A percentile compares a stretch with the other conserved stretches of the same genome.
Evolutionary conservation across 2,329 filamentous ascomycete species (phyloP).

Genomic region (Cladosporium sphaerospermum): DNA sequence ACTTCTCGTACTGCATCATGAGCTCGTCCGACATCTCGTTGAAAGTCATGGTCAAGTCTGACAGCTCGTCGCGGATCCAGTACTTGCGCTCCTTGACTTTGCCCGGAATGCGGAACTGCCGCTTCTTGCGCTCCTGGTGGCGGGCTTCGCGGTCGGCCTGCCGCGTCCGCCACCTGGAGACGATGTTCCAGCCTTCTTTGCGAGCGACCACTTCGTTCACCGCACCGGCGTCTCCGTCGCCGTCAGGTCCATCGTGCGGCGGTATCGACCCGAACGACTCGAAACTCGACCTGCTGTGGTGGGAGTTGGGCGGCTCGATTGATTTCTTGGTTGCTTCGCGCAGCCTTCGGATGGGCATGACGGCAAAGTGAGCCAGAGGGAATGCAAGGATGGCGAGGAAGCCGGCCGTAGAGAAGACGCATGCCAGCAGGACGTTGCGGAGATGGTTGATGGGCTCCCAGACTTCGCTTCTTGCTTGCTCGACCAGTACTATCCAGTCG

Average conservation of each 20-base stretch:
- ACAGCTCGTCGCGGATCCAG: slow-evolving; percentile 73
- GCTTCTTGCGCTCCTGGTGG: slow-evolving; percentile 36
- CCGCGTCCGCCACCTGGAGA: slow-evolving; percentile 27
- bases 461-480: slow-evolving; percentile 68
- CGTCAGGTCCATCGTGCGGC: slow-evolving; percentile 16
- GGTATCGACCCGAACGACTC: slow-evolving; percentile 23
- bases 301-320: slow-evolving; percentile 58
- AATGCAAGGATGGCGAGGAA: slow-evolving; percentile 65
- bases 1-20: slow-evolving; percentile 72
- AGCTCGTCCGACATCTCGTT: slow-evolving; percentile 93
- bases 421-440: slow-evolving; percentile 74
- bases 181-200: slow-evolving; percentile 40
- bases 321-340: slow-evolving; percentile 70
- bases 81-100: slow-evolving; percentile 73
- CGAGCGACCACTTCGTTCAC: slow-evolving; percentile 45
- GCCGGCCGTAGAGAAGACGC: slow-evolving; percentile 73
- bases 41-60: slow-evolving; percentile 76
- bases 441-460: slow-evolving; percentile 68
- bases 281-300: slow-evolving; percentile 33
- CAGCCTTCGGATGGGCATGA: slow-evolving; percentile 70
- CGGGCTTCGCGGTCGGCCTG: slow-evolving; percentile 28
- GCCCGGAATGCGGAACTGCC: slow-evolving; percentile 74
- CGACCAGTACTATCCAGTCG: slow-evolving; percentile 77
- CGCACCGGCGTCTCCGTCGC: slow-evolving; percentile 28
- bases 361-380: slow-evolving; percentile 74